Evolutionary conservation across 305 asterid species (phyloP), one percentile per base, ranked within the genome.

Genomic region (Fraxinus sp.): DNA sequence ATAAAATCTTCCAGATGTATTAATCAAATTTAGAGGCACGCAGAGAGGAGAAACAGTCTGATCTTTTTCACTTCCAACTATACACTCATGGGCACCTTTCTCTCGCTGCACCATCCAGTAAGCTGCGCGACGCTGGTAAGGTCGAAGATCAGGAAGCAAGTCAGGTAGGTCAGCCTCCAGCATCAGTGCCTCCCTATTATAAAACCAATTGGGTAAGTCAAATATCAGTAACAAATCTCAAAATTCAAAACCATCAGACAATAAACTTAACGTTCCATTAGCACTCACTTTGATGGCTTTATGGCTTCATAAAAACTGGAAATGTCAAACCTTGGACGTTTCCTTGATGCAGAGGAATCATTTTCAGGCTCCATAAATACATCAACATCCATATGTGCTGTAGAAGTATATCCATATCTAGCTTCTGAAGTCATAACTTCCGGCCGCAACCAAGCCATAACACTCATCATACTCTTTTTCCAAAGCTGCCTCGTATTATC

Each of bases 101-200:
- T 96, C 99, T 81, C 98, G 90, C 84, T 88, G 94, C 80, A 96
- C 89, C 99, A 96, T 96, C 99, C 99, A 96, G 87, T 89, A 88
- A 86, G 94, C 97, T 81, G 99, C 99, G 86, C 99, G 98, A 1
- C 93, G 92, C 87, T 96, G 99, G 89, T 94, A 96, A 26, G 99
- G 98, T 76, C 99, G 90, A 89, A 94, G 98, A 86, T 93, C 92
- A 55, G 97, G 95, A 86, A 94, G 93, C 91, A 96, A 91, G 85
- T 85, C 91, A 64, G 93, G 94, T 79, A 94, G 89, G 73, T 88
- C 26, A 87, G 88, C 91, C 70, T 94, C 93, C 90, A 96, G 89
- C 98, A 91, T 88, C 59, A 92, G 95, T 71, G 88, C 93, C 73
- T 91, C 95, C 92, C 99, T 96, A 32, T 80, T 78, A 68, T 30